Evolutionary conservation across 176 grass and related monocot species (phyloP).

Genomic region (Cymbopogon citratus): DNA sequence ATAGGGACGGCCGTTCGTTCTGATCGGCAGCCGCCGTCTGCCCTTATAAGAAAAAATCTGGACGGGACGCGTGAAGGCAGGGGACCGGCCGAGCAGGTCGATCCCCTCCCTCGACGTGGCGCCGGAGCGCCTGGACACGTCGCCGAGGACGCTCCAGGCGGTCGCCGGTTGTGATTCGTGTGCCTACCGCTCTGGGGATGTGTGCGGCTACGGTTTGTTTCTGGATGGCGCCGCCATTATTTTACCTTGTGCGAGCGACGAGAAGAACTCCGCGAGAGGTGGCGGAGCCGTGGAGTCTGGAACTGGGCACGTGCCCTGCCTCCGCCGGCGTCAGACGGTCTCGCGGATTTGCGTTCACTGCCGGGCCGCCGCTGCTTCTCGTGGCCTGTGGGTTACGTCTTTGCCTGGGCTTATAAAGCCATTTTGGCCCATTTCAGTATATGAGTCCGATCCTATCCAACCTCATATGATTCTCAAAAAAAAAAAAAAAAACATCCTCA

Average conservation of each 20-base stretch:
- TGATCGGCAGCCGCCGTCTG: not conserved
- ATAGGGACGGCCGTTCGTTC: not conserved
- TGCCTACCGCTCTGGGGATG: not conserved
- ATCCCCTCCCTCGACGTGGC: constrained; percentile 24
- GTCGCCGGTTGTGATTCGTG: not conserved
- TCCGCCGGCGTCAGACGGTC: not conserved
- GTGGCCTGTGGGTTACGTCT: too few species aligned
- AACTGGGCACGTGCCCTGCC: not conserved
- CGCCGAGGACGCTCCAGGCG: not conserved
- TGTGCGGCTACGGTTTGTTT: not conserved
- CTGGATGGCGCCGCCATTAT: not conserved
- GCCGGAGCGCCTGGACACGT: not conserved
- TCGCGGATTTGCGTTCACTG: not conserved
- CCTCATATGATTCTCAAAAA: too few species aligned
- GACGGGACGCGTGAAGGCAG: not conserved
- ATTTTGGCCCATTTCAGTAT: too few species aligned
- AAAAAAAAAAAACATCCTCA: too few species aligned
- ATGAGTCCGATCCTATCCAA: too few species aligned
- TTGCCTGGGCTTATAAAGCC: too few species aligned
- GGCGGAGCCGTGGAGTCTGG: not conserved
- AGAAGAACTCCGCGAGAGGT: not conserved
- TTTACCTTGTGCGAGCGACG: not conserved
- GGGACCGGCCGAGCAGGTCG: not conserved
- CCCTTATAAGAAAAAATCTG: not conserved
- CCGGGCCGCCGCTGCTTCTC: not conserved